Evolutionary conservation across 2,329 filamentous ascomycete genomes (phyloP), one percentile per base, ranked within the genome.

Genomic region (Diaporthe sp.): DNA sequence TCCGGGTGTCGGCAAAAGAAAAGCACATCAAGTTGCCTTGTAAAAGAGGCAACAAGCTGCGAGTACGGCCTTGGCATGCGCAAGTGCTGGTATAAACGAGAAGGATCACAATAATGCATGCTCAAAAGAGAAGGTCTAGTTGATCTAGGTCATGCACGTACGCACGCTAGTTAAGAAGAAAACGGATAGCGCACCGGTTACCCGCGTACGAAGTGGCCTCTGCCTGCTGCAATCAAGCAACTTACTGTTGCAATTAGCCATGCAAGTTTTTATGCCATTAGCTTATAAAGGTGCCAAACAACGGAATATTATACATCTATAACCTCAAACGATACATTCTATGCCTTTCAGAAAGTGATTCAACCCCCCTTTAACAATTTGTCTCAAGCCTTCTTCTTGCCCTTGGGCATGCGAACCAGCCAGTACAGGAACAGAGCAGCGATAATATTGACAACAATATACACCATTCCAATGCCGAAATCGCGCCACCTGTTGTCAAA

Each of bases 401-500:
- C 47, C 65, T 79, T 80, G 0, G 82, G 82, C 57, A 84, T 80
- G 2, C 82, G 79, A 1, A 76, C 81, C 78, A 87, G 77, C 84
- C 84, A 88, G 78, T 89, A 89, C 58, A 89, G 81, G 25, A 84
- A 80, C 10, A 91, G 82, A 0, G 88, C 88, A 0, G 83, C 87
- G 44, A 82, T 78, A 57, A 90, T 81, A 77, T 91, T 90, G 82
- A 91, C 89, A 42, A 85, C 83, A 76, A 90, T 86, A 75, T 88
- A 91, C 0, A 85, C 86, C 83, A 87, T 90, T 71, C 90, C 83
- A 34, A 92, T 85, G 3, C 90, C 93, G 80, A 92, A 93, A 81
- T 95, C 93, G 75, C 92, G 88, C 92, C 92, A 95, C 1, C 42
- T 85, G 47, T 93, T 85, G 39, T 77, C 81, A 81, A 92, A 94